Evolutionary conservation across 2,329 filamentous ascomycete species (phyloP), one percentile per base, ranked within the genome.

Genomic region (Cladobotryum mycophilum): DNA sequence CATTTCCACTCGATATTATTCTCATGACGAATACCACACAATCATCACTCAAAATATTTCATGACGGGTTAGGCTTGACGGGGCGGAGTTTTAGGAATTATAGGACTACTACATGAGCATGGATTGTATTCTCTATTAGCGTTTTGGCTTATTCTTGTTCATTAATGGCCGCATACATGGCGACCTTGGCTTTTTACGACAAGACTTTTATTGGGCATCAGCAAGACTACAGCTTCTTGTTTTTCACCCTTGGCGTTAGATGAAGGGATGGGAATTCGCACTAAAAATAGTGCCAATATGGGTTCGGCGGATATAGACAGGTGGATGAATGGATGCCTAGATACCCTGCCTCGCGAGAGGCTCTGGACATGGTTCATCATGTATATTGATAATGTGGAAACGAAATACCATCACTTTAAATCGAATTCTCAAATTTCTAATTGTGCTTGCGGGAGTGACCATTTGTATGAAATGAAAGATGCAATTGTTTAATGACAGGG

Each of bases 331-430:
- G 43, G 43, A 45, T 45, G 43, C 25, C 43, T 45, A 45, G 43
- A 45, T 45, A 45, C 43, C 43, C 43, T 45, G 25, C 43, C 43
- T 45, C 43, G 43, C 43, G 34, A 45, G 43, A 35, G 43, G 43
- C 33, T 36, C 25, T 36, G 43, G 43, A 45, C 43, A 37, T 22
- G 43, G 33, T 25, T 45, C 15, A 25, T 45, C 43, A 45, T 35
- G 25, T 18, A 37, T 34, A 35, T 36, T 30, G 25, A 30, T 30
- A 30, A 30, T 30, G 25, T 30, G 25, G 25, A 30, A 30, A 30
- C 8, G 25, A 30, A 30, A 30, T 30, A 30, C 25, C 6, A 30
- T 30, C 25, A 30, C 9, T 11, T 5, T 30, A 30, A 30, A 30
- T 30, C 25, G 8, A 30, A 7, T 30, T 11, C 9, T 30, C 25